phyloP scores from a whole-genome alignment of 192 early-diverging fungal species.

The Spinellus fusiger region DNA sequence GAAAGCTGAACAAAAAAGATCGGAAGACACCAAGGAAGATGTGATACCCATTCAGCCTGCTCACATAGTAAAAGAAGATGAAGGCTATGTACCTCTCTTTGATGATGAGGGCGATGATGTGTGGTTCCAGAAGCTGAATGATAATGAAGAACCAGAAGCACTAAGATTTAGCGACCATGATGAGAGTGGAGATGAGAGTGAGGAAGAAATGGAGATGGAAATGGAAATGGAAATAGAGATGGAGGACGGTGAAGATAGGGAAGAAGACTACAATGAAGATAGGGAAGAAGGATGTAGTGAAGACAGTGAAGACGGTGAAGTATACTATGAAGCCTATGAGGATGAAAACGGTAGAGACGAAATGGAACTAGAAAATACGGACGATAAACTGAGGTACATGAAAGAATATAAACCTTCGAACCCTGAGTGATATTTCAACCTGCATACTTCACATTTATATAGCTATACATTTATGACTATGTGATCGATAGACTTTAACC shows the following conservation, averaged over 20 bases:
- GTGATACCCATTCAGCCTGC: not conserved
- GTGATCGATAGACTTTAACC: too few relatives aligned
- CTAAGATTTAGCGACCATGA: not conserved
- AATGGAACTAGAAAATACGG: not conserved
- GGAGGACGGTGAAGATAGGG: slow-evolving; percentile 1
- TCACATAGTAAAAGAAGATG: slow-evolving; percentile 7
- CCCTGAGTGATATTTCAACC: too few relatives aligned
- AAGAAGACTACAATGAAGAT: not conserved
- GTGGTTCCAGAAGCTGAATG: slow-evolving; percentile 44
- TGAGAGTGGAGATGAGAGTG: not conserved
- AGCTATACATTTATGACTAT: too few relatives aligned
- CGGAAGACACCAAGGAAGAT: slow-evolving; percentile 7
- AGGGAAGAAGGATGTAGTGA: not conserved
- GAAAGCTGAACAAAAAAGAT: slow-evolving; percentile 5
- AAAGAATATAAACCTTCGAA: too few relatives aligned
- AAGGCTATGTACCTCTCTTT: slow-evolving; percentile 30
- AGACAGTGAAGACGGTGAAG: not conserved
- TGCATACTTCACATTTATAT: too few relatives aligned
- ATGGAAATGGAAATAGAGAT: not conserved
- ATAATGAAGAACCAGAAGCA: slow-evolving; percentile 43
- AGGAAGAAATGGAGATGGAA: not conserved
- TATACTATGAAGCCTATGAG: not conserved
- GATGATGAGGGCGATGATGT: slow-evolving; percentile 26
- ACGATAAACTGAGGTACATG: too few relatives aligned
- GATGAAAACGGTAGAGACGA: not conserved